These are phyloP conservation scores for Beauveria sp. DNA, from an alignment of 2,329 filamentous ascomycete genomes.

Conservation along the genomic window DNA sequence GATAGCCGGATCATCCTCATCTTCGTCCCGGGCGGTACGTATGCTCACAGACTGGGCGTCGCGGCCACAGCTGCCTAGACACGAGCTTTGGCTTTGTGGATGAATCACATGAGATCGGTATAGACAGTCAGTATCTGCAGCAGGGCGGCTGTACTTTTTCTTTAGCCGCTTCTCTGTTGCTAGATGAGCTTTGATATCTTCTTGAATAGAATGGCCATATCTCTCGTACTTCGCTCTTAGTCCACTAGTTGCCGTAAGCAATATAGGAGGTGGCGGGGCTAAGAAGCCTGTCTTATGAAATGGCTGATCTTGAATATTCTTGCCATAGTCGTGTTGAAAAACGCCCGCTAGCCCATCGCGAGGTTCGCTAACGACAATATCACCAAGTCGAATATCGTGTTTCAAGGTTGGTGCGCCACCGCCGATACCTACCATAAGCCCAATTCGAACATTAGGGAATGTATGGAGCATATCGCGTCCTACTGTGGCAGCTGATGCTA, in stretches of 20 bases:
- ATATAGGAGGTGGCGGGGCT: background rate
- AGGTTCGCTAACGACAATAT: too few relatives aligned
- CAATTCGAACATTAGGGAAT: too few relatives aligned
- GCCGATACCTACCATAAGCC: too few relatives aligned
- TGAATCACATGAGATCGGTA: background rate
- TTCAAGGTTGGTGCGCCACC: too few relatives aligned
- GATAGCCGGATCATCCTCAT: too few relatives aligned
- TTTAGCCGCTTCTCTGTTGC: background rate
- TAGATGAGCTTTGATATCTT: background rate
- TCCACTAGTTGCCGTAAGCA: constrained; percentile 10
- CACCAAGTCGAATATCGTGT: too few relatives aligned
- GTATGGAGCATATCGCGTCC: too few relatives aligned
- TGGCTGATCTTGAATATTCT: too few relatives aligned
- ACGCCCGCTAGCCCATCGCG: too few relatives aligned
- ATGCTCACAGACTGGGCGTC: background rate
- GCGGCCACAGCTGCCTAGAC: background rate
- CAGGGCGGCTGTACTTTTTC: background rate
- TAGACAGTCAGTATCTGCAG: background rate
- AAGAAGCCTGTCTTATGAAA: background rate
- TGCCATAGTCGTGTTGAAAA: too few relatives aligned
- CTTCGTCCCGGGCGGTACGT: too few relatives aligned
- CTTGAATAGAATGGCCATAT: background rate
- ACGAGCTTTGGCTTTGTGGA: background rate
- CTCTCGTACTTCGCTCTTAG: background rate
- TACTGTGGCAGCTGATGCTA: too few relatives aligned